Evolutionary conservation across 441 rosid species (phyloP).

Genomic region (Jatropha podagrica): DNA sequence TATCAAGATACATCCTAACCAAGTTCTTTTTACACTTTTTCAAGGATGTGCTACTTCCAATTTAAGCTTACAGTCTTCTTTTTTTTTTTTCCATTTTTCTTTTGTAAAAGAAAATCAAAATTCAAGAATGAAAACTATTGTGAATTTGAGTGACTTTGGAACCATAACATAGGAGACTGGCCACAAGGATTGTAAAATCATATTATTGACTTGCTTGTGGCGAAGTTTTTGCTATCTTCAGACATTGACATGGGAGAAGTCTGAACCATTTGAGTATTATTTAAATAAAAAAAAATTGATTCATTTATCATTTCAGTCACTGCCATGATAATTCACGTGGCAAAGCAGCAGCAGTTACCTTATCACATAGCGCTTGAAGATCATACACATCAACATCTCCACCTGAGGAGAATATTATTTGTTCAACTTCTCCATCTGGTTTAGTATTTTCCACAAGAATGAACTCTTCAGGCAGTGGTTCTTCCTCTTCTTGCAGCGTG

Average conservation of each 20-base stretch:
- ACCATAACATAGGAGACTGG: background rate
- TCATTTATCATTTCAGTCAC: background rate
- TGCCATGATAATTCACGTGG: background rate
- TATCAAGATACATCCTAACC: background rate
- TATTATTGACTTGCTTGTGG: background rate
- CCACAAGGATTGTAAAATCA: background rate
- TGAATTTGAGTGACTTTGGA: background rate
- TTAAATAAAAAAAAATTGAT: background rate
- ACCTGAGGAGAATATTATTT: conserved; percentile 84
- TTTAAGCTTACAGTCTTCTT: background rate
- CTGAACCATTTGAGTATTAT: background rate
- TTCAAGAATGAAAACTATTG: background rate
- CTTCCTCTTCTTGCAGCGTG: conserved; percentile 56
- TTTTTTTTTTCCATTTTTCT: background rate
- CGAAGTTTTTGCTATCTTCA: background rate
- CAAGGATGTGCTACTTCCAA: background rate
- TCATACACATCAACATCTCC: conserved; percentile 90
- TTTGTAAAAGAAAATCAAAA: background rate
- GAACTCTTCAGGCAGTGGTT: conserved; percentile 63
- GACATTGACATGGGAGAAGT: background rate
- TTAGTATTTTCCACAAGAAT: conserved; percentile 65
- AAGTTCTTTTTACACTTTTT: background rate
- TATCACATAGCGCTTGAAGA: conserved; percentile 87
- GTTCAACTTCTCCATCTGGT: conserved; percentile 68
- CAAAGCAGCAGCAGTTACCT: conserved; percentile 41